A percentile compares a stretch with the other conserved stretches of the same genome.
Evolutionary conservation across 176 grass and related monocot species (phyloP).

Genomic region (Lolium perenne): DNA sequence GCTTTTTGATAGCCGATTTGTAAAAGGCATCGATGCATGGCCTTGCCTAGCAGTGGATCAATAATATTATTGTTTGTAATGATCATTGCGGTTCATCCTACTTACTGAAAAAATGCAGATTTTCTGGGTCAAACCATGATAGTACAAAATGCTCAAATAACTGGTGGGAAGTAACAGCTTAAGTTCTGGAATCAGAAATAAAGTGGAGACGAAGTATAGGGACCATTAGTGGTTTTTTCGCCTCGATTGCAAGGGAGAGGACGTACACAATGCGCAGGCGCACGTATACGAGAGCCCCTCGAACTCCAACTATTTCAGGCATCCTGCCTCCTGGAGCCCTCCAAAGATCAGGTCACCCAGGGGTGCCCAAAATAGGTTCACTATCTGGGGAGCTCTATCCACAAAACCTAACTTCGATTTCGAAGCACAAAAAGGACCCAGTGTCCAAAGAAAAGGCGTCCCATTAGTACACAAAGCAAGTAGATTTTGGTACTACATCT

Average conservation of each 20-base stretch:
- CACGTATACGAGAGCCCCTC: not conserved
- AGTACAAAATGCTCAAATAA: too few relatives aligned
- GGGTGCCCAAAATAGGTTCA: conserved; percentile 20
- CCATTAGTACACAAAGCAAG: conserved; percentile 30
- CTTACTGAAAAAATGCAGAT: too few relatives aligned
- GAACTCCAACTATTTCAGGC: conserved; percentile 21
- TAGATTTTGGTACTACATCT: conserved; percentile 9
- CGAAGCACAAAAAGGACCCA: not conserved
- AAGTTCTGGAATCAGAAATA: too few relatives aligned
- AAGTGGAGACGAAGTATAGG: too few relatives aligned
- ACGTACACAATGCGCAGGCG: not conserved
- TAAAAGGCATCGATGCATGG: too few relatives aligned
- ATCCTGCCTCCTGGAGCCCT: not conserved
- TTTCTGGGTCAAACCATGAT: too few relatives aligned
- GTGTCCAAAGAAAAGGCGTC: not conserved
- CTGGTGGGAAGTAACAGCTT: too few relatives aligned
- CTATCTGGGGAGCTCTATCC: conserved; percentile 21
- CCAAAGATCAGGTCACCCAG: conserved; percentile 14
- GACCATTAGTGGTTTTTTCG: too few relatives aligned
- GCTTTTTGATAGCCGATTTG: too few relatives aligned
- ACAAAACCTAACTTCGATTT: conserved; percentile 45
- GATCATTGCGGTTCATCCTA: too few relatives aligned
- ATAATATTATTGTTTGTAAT: too few relatives aligned
- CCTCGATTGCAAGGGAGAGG: not conserved
- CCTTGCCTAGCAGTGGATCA: too few relatives aligned